Evolutionary conservation across 2,329 filamentous ascomycete genomes (phyloP).

Genomic region (Aspergillus sergii): DNA sequence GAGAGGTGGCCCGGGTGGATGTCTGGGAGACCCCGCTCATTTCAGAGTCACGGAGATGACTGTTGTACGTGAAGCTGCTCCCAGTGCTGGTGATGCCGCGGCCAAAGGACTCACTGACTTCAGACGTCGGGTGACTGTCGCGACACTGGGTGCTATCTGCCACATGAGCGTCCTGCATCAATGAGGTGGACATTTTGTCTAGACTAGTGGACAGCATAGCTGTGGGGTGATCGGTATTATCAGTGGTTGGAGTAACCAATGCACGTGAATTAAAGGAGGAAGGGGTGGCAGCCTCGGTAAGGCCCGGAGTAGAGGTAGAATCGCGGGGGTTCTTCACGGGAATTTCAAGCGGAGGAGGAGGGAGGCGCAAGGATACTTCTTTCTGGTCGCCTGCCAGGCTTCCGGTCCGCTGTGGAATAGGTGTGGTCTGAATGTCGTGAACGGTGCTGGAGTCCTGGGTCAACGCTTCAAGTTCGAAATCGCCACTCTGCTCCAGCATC

Average conservation of each 20-base stretch:
- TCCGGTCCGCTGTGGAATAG: conserved; percentile 22
- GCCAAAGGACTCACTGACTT: conserved; percentile 49
- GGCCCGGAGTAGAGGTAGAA: conserved; percentile 37
- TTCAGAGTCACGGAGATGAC: conserved; percentile 74
- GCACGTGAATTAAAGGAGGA: conserved; percentile 49
- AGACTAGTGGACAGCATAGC: conserved; percentile 29
- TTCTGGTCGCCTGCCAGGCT: conserved; percentile 20
- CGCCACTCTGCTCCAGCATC: conserved; percentile 84
- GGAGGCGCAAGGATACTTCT: conserved; percentile 43
- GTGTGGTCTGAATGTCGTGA: conserved; percentile 22
- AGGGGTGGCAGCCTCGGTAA: conserved; percentile 42
- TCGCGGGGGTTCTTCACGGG: conserved; percentile 34
- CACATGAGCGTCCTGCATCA: conserved; percentile 23
- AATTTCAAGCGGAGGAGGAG: conserved; percentile 50
- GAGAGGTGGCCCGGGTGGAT: conserved; percentile 86
- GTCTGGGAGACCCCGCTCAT: conserved; percentile 76
- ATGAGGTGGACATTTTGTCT: conserved; percentile 33
- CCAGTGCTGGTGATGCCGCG: conserved; percentile 75
- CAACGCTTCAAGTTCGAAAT: conserved; percentile 74
- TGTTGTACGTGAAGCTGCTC: conserved; percentile 76
- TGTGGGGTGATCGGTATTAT: conserved; percentile 29
- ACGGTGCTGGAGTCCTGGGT: conserved; percentile 48
- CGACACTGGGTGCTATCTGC: conserved; percentile 34
- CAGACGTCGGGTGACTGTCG: conserved; percentile 36
- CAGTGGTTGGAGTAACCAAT: conserved; percentile 32